A percentile compares a stretch with the other conserved stretches of the same genome.
Conservation (phyloP, 2,329 filamentous ascomycete genomes). For the Venturiaceae sp. region DNA sequence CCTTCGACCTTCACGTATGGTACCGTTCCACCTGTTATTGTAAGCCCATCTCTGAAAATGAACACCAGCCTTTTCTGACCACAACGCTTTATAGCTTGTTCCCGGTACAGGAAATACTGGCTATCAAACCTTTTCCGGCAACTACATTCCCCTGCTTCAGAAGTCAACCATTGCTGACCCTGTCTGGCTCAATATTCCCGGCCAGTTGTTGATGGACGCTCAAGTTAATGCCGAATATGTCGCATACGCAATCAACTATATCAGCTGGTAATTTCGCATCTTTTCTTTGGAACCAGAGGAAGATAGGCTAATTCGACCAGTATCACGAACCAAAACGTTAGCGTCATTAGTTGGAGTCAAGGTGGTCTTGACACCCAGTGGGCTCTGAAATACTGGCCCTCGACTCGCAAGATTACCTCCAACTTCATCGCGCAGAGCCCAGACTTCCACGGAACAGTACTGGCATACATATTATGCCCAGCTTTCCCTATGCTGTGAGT, state of each 20-base stretch:
- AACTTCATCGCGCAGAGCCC: slow-evolving; percentile 44
- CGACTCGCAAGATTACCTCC: slow-evolving; percentile 32
- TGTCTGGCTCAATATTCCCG: slow-evolving; percentile 47
- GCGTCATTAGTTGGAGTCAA: slow-evolving; percentile 46
- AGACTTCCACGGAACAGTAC: slow-evolving; percentile 41
- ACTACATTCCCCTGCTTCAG: slow-evolving; percentile 39
- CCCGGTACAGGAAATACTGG: slow-evolving; percentile 44
- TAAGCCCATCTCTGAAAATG: neutral
- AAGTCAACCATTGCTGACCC: slow-evolving; percentile 35
- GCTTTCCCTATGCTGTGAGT: slow-evolving; percentile 17
- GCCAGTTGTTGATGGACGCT: slow-evolving; percentile 35
- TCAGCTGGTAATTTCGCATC: slow-evolving; percentile 28
- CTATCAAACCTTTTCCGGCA: slow-evolving; percentile 34
- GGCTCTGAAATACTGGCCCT: slow-evolving; percentile 50
- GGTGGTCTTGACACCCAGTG: slow-evolving; percentile 46
- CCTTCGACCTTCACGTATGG: slow-evolving; percentile 39
- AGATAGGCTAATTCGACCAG: neutral
- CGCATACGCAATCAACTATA: slow-evolving; percentile 50
- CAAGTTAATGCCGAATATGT: slow-evolving; percentile 46
- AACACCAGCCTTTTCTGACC: no score
- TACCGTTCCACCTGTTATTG: slow-evolving; percentile 35
- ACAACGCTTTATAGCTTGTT: slow-evolving; percentile 24
- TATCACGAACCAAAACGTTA: slow-evolving; percentile 22
- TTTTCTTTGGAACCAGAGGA: neutral
- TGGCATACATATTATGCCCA: neutral